These are phyloP conservation scores for Pseudogymnoascus sp. DNA, from an alignment of 2,329 filamentous ascomycete species.

Conservation along the genomic window DNA sequence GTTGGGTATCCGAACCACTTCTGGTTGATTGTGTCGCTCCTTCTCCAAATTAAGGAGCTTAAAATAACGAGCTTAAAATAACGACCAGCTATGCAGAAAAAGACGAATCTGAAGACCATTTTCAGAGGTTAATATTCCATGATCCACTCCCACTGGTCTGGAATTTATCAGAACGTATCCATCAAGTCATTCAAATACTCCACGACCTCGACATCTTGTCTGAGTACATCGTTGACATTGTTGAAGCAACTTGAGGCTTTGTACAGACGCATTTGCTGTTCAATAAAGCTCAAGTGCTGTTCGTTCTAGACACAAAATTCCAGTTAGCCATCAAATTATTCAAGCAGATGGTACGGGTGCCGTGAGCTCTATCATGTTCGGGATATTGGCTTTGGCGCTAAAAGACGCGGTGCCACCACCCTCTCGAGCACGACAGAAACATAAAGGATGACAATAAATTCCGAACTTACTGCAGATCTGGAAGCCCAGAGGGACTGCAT, in stretches of 20 bases:
- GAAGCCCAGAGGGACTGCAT: constrained; percentile 31
- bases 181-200: constrained; percentile 32
- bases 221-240: constrained; percentile 28
- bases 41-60: background rate
- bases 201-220: constrained; percentile 30
- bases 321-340: background rate
- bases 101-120: background rate
- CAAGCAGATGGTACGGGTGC: background rate
- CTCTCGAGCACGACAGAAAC: background rate
- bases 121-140: background rate
- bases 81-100: background rate
- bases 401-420: background rate
- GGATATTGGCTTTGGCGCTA: background rate
- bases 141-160: background rate
- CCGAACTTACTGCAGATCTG: constrained; percentile 24
- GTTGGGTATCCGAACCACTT: constrained; percentile 9
- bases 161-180: constrained; percentile 22
- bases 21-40: constrained; percentile 3
- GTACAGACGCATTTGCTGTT: constrained; percentile 29
- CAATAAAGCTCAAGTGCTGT: constrained; percentile 30
- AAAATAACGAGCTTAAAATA: background rate
- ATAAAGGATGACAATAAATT: background rate
- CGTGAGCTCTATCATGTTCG: background rate
- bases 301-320: constrained; percentile 22
- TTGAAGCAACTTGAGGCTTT: constrained; percentile 26